A percentile compares a stretch with the other conserved stretches of the same genome.
Conservation (phyloP, 768 basidiomycete species). For the Amanita muscaria region DNA sequence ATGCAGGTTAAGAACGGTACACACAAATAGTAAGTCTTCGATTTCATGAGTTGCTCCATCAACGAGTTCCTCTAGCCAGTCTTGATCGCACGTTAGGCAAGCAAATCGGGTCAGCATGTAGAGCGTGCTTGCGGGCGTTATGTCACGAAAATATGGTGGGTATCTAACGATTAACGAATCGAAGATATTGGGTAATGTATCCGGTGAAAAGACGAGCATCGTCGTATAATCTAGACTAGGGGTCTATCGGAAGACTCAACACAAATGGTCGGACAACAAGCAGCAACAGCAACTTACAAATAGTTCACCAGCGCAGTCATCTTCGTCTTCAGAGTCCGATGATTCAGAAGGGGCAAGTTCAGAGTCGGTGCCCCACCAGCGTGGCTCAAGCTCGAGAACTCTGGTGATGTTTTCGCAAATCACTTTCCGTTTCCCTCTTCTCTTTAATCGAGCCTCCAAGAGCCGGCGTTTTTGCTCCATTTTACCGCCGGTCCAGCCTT, state of each 20-base stretch:
- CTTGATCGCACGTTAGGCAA: constrained; percentile 80
- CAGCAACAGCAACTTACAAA: constrained; percentile 29
- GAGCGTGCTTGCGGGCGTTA: constrained; percentile 84
- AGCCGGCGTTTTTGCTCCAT: constrained; percentile 61
- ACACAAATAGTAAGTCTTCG: constrained; percentile 86
- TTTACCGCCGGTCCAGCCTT: constrained; percentile 73
- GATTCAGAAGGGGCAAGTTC: constrained; percentile 31
- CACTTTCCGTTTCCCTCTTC: constrained; percentile 41
- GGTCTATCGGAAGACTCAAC: constrained; percentile 39
- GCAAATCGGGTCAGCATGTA: constrained; percentile 92
- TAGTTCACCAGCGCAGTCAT: constrained; percentile 42
- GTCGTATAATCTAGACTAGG: constrained; percentile 68
- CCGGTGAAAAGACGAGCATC: constrained; percentile 91
- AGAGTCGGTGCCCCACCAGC: constrained; percentile 59
- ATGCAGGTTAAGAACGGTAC: constrained; percentile 22
- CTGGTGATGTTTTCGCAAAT: constrained; percentile 52
- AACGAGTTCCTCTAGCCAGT: constrained; percentile 89
- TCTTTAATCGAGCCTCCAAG: constrained; percentile 49
- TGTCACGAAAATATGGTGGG: constrained; percentile 58
- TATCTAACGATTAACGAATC: constrained; percentile 75
- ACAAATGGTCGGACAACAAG: constrained; percentile 5
- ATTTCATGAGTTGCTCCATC: constrained; percentile 88
- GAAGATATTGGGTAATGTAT: constrained; percentile 68
- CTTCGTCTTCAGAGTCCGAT: constrained; percentile 33
- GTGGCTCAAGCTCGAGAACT: constrained; percentile 44